Conservation (phyloP, 2,329 filamentous ascomycete genomes). For the Talaromyces sp. region DNA sequence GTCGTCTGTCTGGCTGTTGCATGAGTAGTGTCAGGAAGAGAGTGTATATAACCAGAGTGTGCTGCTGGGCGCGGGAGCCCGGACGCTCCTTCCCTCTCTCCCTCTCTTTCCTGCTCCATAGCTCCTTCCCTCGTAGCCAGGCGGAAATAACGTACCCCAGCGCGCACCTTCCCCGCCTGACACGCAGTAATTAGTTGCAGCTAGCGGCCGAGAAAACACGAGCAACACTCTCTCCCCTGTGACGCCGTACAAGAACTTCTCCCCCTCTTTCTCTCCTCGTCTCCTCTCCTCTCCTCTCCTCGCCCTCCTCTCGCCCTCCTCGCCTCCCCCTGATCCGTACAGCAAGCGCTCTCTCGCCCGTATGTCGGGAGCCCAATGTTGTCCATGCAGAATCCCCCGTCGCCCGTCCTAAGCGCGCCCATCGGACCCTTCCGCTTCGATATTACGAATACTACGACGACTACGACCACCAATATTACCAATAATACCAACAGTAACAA, state of each 20-base stretch:
- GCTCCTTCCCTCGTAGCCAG: background rate
- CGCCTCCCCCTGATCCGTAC: background rate
- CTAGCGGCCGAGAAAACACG: background rate
- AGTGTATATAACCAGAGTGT: background rate
- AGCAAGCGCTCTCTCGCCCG: background rate
- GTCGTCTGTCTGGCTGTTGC: background rate
- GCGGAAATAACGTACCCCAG: background rate
- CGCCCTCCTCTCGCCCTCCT: background rate
- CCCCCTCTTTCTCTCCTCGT: background rate
- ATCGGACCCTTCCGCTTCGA: conserved; percentile 12
- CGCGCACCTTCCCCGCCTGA: background rate
- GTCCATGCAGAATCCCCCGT: conserved; percentile 29
- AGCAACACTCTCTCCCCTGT: background rate
- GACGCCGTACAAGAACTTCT: background rate
- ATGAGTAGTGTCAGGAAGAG: no score
- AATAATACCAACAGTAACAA: conserved; percentile 11
- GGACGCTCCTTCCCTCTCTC: background rate
- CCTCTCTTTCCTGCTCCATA: background rate
- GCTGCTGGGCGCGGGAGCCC: background rate
- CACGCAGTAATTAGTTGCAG: conserved; percentile 4
- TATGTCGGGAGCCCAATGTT: conserved; percentile 25
- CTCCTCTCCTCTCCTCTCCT: background rate
- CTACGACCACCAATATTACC: conserved; percentile 6
- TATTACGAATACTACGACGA: conserved; percentile 13
- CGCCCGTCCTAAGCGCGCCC: conserved; percentile 8